Evolutionary conservation across 352 stramenopile species (phyloP), one percentile per base, ranked within the genome.

Genomic region (Globisporangium paroecandrum): DNA sequence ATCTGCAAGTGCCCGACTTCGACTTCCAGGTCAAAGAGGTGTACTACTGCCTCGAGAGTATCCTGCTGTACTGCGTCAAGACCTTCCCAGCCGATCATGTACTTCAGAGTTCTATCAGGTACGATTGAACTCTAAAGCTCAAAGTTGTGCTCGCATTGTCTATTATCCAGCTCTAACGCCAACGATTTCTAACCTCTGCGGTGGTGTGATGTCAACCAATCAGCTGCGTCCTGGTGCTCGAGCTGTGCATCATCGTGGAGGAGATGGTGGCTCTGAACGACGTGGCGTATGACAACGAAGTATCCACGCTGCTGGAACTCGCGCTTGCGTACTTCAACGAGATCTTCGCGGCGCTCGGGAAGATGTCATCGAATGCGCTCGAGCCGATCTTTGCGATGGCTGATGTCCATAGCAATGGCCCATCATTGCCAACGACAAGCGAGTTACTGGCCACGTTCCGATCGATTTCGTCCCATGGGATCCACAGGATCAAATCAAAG

Each of bases 161-260:
- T 65, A 51, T 24, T 24, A 12, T 24, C 43, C 43, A n/a, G 1
- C 18, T 24, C 18, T 22, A 51, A 8, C 5, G n/a, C 41, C 41
- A 47, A 8, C 18, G 22, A 24, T 51, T 51, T 51, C 43, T 51
- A 51, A 24, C 15, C 13, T n/a, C 4, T 24, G 5, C 49, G 51
- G 65, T 66, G 43, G 63, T 41, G 25, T 43, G 55, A 47, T 75
- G 29, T 47, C 18, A 22, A 53, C 9, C 36, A 22, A 29, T 27
- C 53, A 94, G 85, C 27, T 93, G 80, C 43, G 83, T 94, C 25
- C 58, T 92, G 46, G 58, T 87, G 59, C 85, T 88, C 32, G 87
- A 94, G 49, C 73, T 87, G 7, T 82, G 80, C 36, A 83, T 82
- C 32, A 82, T 93, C 41, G 27, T 89, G 8, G 77, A 79, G 64